Conservation (phyloP, 1,284 basidiomycete genomes). For the Pholiota adiposa region DNA sequence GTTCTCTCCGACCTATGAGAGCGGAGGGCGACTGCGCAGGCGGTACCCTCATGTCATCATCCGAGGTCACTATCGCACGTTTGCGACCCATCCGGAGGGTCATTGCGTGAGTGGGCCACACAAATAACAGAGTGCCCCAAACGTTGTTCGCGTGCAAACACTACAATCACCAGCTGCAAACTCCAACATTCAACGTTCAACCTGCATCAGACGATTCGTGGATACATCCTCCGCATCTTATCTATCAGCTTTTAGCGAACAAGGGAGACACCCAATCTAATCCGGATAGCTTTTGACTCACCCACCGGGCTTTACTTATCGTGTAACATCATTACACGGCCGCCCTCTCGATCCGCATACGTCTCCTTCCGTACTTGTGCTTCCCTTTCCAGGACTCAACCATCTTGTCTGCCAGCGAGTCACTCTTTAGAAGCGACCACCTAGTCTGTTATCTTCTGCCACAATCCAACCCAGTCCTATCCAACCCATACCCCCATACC, state of each 20-base stretch:
- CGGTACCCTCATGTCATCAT: constrained; percentile 4
- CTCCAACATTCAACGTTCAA: neutral
- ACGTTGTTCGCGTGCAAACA: constrained; percentile 3
- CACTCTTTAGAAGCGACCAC: constrained; percentile 3
- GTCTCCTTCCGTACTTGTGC: constrained; percentile 6
- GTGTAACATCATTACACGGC: neutral
- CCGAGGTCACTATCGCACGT: constrained; percentile 6
- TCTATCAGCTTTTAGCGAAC: constrained; percentile 6
- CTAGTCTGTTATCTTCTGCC: neutral
- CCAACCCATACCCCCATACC: neutral
- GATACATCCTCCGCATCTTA: constrained; percentile 1
- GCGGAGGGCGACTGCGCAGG: neutral
- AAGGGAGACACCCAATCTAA: constrained; percentile 8
- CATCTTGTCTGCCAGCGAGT: constrained; percentile 6
- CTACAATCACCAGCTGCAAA: neutral
- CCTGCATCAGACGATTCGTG: neutral
- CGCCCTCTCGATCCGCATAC: constrained; percentile 7
- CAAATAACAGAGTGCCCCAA: neutral
- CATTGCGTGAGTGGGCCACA: neutral
- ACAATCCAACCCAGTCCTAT: neutral
- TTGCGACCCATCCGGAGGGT: constrained; percentile 6
- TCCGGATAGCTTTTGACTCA: constrained; percentile 7
- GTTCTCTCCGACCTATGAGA: neutral
- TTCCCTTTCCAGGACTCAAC: constrained; percentile 8
- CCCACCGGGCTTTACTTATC: constrained; percentile 2